Conservation (phyloP, 2,329 filamentous ascomycete species). For the Polychaeton citri region DNA sequence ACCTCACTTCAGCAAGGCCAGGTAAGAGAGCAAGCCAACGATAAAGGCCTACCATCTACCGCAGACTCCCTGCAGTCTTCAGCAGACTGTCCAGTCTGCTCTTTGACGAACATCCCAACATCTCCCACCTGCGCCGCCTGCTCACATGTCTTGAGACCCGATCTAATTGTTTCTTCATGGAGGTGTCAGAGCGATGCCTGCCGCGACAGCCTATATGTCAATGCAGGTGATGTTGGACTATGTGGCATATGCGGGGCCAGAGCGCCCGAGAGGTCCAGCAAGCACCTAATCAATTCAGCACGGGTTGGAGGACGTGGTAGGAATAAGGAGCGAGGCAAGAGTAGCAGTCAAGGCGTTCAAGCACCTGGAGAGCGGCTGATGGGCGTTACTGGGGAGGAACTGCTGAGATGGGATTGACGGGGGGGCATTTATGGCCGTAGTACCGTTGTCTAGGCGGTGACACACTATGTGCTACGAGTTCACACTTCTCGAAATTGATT, state of each 20-base stretch:
- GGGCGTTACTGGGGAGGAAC: conserved; percentile 14
- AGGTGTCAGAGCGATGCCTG: conserved; percentile 46
- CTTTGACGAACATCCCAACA: conserved; percentile 44
- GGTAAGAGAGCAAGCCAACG: not conserved
- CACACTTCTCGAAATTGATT: too few relatives aligned
- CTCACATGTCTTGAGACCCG: conserved; percentile 51
- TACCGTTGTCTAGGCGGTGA: too few relatives aligned
- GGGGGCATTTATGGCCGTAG: too few relatives aligned
- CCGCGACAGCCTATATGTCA: conserved; percentile 45
- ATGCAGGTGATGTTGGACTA: conserved; percentile 53
- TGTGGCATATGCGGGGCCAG: conserved; percentile 55
- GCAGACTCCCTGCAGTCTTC: not conserved
- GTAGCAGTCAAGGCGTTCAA: too few relatives aligned
- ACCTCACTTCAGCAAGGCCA: not conserved
- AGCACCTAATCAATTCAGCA: not conserved
- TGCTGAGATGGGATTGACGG: conserved; percentile 21
- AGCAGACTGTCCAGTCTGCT: conserved; percentile 49
- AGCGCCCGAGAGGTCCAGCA: conserved; percentile 7
- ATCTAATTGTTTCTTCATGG: conserved; percentile 48
- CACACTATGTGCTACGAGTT: too few relatives aligned
- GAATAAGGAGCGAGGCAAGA: too few relatives aligned
- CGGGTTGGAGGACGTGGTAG: not conserved
- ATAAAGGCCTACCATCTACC: not conserved
- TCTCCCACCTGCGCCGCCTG: conserved; percentile 54
- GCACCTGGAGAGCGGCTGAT: conserved; percentile 4